A percentile compares a stretch with the other conserved stretches of the same genome.
These are phyloP conservation scores for Aspergillus coremiiformis DNA, from an alignment of 495 filamentous ascomycete species.

Conservation along the genomic window DNA sequence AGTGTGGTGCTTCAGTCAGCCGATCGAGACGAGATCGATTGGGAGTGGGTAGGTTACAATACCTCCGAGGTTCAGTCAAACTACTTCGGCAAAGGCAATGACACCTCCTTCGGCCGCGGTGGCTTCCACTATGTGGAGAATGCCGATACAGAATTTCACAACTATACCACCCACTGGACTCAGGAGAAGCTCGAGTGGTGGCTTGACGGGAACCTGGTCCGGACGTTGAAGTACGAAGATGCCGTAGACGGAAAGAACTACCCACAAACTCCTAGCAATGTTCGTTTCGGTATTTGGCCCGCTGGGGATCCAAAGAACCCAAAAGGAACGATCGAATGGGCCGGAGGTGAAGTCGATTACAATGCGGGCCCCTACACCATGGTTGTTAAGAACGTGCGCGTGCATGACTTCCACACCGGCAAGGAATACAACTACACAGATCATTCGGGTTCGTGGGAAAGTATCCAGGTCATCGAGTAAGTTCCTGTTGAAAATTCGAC, in stretches of 20 bases:
- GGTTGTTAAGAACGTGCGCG: slow-evolving; percentile 58
- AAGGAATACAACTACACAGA: slow-evolving; percentile 64
- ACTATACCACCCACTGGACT: slow-evolving; percentile 88
- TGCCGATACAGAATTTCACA: slow-evolving; percentile 63
- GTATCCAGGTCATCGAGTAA: slow-evolving; percentile 61
- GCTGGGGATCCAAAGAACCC: slow-evolving; percentile 71
- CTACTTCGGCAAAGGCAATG: slow-evolving; percentile 86
- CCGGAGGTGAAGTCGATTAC: slow-evolving; percentile 71
- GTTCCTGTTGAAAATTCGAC: slow-evolving; percentile 15
- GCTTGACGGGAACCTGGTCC: slow-evolving; percentile 62
- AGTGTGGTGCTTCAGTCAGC: slow-evolving; percentile 85
- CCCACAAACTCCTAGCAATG: slow-evolving; percentile 84
- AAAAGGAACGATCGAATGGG: slow-evolving; percentile 61
- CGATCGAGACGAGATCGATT: slow-evolving; percentile 89
- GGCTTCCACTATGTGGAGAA: slow-evolving; percentile 53
- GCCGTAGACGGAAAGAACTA: slow-evolving; percentile 58
- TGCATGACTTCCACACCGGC: slow-evolving; percentile 63
- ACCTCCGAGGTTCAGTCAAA: slow-evolving; percentile 70
- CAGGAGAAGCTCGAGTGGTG: slow-evolving; percentile 69
- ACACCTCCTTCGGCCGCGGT: slow-evolving; percentile 65
- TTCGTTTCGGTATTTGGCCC: slow-evolving; percentile 82
- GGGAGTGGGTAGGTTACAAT: slow-evolving; percentile 55
- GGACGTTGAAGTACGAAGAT: slow-evolving; percentile 54
- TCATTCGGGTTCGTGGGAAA: slow-evolving; percentile 56
- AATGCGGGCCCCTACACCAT: slow-evolving; percentile 67